Percentiles rank a stretch among this genome's conserved stretches.
phyloP scores from a whole-genome alignment of 352 stramenopile genomes.

The Phytophthora pluvialis region DNA sequence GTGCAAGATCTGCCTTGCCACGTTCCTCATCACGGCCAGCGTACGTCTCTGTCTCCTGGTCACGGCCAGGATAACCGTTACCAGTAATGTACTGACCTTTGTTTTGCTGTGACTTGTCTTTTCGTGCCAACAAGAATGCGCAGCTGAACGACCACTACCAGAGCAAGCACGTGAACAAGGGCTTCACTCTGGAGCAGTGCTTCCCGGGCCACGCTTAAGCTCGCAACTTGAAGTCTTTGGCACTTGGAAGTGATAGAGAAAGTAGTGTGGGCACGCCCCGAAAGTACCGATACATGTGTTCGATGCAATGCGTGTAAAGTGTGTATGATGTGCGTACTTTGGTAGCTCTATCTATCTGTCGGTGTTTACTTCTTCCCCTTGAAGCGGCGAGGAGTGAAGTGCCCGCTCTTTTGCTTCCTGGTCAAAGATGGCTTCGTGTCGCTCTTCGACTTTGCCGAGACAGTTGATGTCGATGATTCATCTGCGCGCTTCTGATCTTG shows the following conservation, averaged over 20 bases:
- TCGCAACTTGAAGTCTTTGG: neutral
- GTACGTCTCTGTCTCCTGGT: slow-evolving; percentile 42
- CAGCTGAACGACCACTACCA: slow-evolving; percentile 84
- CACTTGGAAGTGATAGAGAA: slow-evolving; percentile 19
- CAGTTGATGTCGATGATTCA: neutral
- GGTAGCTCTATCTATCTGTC: slow-evolving; percentile 28
- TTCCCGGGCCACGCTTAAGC: slow-evolving; percentile 52
- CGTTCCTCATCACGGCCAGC: slow-evolving; percentile 85
- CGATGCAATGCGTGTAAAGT: slow-evolving; percentile 17
- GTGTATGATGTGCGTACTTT: slow-evolving; percentile 4
- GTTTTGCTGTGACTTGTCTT: neutral
- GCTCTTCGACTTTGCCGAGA: slow-evolving; percentile 12
- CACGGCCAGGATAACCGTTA: neutral
- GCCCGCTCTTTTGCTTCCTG: slow-evolving; percentile 49
- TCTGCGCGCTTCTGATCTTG: slow-evolving; percentile 21
- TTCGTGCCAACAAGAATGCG: slow-evolving; percentile 44
- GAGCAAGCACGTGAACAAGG: slow-evolving; percentile 82
- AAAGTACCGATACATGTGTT: slow-evolving; percentile 22
- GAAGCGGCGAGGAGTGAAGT: slow-evolving; percentile 50
- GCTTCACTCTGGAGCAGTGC: slow-evolving; percentile 80
- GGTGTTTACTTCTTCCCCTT: slow-evolving; percentile 33
- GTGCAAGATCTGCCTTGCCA: slow-evolving; percentile 91
- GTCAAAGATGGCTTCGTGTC: slow-evolving; percentile 34
- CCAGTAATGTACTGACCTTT: slow-evolving; percentile 7
- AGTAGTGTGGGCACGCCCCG: neutral